Evolutionary conservation across 23 red algal genomes (phyloP).

Genomic region (Gracilaria domingensis): DNA sequence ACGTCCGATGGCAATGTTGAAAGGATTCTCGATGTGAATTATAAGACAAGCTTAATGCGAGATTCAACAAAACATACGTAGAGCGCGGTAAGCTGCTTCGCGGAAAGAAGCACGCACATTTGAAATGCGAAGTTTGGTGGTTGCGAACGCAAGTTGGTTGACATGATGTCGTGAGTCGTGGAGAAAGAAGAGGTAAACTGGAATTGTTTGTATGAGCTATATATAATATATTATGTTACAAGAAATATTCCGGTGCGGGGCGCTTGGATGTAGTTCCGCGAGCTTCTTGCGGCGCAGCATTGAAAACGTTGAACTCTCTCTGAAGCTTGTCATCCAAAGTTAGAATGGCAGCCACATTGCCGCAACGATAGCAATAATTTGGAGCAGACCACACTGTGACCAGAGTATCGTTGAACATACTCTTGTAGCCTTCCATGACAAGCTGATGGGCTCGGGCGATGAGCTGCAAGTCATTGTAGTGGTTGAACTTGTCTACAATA

Average conservation of each 20-base stretch:
- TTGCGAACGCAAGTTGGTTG: neutral
- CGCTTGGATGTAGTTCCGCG: conserved; percentile 42
- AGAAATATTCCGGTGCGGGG: conserved; percentile 81
- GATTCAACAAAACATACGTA: too few species aligned
- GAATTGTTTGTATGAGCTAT: neutral
- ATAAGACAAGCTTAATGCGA: too few species aligned
- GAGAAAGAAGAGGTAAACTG: neutral
- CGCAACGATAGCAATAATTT: conserved; percentile 98
- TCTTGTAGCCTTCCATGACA: conserved; percentile 96
- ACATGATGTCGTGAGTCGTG: neutral
- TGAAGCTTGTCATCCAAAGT: conserved; percentile 81
- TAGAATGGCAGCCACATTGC: conserved; percentile 93
- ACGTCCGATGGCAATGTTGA: too few species aligned
- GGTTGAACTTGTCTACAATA: conserved; percentile 74
- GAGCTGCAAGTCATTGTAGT: conserved; percentile 78
- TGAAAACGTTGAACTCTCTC: conserved; percentile 77
- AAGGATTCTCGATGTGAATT: too few species aligned
- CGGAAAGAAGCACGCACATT: neutral
- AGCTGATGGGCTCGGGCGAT: conserved; percentile 95
- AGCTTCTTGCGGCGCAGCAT: conserved; percentile 71
- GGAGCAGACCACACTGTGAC: conserved; percentile 94
- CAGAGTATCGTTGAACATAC: conserved; percentile 76
- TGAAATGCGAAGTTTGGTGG: neutral
- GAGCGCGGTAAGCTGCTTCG: neutral
- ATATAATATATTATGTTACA: conserved; percentile 52